phyloP scores from a whole-genome alignment of 345 rosid genomes.

The Acer campestre region DNA sequence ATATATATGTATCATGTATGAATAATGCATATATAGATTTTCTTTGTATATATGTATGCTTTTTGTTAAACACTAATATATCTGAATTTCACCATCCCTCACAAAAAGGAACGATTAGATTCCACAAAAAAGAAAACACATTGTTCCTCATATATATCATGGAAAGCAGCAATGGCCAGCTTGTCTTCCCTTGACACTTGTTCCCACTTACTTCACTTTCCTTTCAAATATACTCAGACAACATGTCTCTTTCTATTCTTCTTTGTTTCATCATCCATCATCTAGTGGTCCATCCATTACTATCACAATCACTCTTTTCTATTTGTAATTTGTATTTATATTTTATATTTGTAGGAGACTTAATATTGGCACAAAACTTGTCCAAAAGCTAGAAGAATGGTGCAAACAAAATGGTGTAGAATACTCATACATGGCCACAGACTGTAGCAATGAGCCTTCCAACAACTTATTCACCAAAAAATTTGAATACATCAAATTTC shows the following conservation, averaged over 20 bases:
- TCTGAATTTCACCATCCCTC: constrained; percentile 12
- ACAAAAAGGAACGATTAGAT: constrained; percentile 30
- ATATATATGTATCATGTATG: neutral
- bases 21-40: neutral
- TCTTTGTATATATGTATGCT: neutral
- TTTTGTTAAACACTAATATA: constrained; percentile 17
- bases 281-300: neutral
- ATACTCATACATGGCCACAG: constrained; percentile 76
- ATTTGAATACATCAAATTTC: constrained; percentile 54
- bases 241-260: constrained; percentile 10
- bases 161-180: constrained; percentile 29
- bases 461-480: constrained; percentile 63
- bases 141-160: constrained; percentile 43
- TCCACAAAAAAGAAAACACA: constrained; percentile 36
- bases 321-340: neutral
- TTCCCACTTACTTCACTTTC: constrained; percentile 6
- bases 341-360: constrained; percentile 54
- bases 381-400: constrained; percentile 66
- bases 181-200: constrained; percentile 31
- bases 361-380: constrained; percentile 59
- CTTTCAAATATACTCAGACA: neutral
- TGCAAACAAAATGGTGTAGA: constrained; percentile 61
- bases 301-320: neutral
- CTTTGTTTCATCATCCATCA: constrained; percentile 1
- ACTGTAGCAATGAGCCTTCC: constrained; percentile 62